These are phyloP conservation scores for Carex cristatella DNA, from an alignment of 176 grass and related monocot species.

Conservation along the genomic window DNA sequence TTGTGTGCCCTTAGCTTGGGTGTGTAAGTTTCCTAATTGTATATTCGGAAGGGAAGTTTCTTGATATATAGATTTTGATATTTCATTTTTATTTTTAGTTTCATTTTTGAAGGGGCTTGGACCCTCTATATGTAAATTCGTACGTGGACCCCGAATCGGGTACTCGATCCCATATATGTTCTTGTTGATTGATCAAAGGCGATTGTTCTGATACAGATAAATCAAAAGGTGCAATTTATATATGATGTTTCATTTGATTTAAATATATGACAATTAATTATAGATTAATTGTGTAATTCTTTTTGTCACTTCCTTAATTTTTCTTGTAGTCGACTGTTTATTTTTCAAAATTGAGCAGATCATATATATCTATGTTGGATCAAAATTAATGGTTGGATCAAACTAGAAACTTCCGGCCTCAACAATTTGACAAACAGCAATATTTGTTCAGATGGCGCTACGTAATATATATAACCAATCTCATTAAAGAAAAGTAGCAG, in stretches of 20 bases:
- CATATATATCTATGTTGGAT: not conserved
- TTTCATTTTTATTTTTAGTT: not conserved
- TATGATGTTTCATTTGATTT: not conserved
- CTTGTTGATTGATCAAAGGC: not conserved
- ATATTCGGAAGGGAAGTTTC: conserved; percentile 4
- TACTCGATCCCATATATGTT: not conserved
- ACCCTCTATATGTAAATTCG: not conserved
- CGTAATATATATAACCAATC: not conserved
- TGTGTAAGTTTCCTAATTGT: conserved; percentile 11
- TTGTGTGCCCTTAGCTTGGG: not conserved
- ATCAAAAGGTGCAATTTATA: not conserved
- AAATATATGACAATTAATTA: not conserved
- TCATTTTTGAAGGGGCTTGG: not conserved
- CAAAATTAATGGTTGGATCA: not conserved
- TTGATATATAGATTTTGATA: not conserved
- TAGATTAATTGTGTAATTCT: not conserved
- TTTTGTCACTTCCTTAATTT: not conserved
- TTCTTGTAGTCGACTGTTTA: not conserved
- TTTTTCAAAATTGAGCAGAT: not conserved
- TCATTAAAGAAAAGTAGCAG: not conserved
- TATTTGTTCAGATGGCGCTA: not conserved
- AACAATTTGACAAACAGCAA: not conserved
- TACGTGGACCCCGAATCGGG: not conserved
- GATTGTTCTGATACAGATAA: not conserved
- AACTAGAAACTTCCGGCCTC: not conserved